Evolutionary conservation across 2,329 filamentous ascomycete genomes (phyloP).

Genomic region (Huntiella savannae): DNA sequence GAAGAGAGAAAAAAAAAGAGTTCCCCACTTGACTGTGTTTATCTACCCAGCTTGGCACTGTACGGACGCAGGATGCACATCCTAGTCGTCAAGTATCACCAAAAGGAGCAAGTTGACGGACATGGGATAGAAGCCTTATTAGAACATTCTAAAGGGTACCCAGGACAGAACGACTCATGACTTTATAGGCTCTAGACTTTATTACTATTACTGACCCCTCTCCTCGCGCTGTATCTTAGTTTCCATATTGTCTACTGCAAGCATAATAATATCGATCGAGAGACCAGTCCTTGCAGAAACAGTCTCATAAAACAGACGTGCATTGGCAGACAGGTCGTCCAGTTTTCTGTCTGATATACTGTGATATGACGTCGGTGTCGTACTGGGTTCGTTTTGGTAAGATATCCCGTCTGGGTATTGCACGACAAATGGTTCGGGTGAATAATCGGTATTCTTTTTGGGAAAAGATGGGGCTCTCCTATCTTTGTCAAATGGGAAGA

Average conservation of each 20-base stretch:
- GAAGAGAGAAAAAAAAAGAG: too few species aligned
- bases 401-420: background rate
- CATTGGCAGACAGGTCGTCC: slow-evolving; percentile 10
- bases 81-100: too few species aligned
- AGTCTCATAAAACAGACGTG: slow-evolving; percentile 10
- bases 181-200: too few species aligned
- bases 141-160: too few species aligned
- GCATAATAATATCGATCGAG: slow-evolving; percentile 8
- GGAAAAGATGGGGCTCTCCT: background rate
- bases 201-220: slow-evolving; percentile 1
- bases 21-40: too few species aligned
- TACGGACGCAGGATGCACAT: too few species aligned
- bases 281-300: slow-evolving; percentile 8
- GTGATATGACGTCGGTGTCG: background rate
- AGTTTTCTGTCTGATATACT: slow-evolving; percentile 7
- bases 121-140: too few species aligned
- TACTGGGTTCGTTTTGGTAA: background rate
- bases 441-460: too few species aligned
- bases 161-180: too few species aligned
- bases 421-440: background rate
- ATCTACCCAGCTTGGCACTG: too few species aligned
- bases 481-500: slow-evolving; percentile 5
- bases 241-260: slow-evolving; percentile 12
- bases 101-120: too few species aligned
- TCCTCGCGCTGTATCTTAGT: slow-evolving; percentile 7